phyloP scores from a whole-genome alignment of 2,329 filamentous ascomycete species.

The Fusarium sp. region DNA sequence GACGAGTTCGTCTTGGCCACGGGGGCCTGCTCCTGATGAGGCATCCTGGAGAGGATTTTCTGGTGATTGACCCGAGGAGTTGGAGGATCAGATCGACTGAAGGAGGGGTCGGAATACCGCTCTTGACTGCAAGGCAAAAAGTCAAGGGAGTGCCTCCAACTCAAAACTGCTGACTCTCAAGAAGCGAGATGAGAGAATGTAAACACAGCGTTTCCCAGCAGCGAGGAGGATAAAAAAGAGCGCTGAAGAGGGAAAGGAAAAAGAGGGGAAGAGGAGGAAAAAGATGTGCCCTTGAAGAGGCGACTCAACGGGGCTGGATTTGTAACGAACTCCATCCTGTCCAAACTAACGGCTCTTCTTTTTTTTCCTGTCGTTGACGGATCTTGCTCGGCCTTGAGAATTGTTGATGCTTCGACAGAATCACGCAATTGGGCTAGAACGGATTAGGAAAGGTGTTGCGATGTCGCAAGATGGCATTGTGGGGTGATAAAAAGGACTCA shows the following conservation, averaged over 20 bases:
- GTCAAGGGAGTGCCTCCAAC: conserved; percentile 22
- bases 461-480: conserved; percentile 37
- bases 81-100: conserved; percentile 6
- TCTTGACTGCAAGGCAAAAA: conserved; percentile 25
- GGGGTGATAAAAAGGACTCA: conserved; percentile 22
- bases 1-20: conserved; percentile 38
- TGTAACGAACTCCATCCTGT: conserved; percentile 41
- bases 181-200: conserved; percentile 38
- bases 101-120: conserved; percentile 8
- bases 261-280: conserved; percentile 16
- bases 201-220: conserved; percentile 29
- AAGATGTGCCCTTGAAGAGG: conserved; percentile 33
- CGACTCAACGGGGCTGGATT: conserved; percentile 42
- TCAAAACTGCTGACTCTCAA: conserved; percentile 34
- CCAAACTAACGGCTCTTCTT: conserved; percentile 27
- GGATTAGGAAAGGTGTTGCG: conserved; percentile 46
- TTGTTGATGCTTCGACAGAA: conserved; percentile 53
- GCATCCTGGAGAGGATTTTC: conserved; percentile 39
- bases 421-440: conserved; percentile 55
- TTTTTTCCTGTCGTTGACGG: conserved; percentile 26
- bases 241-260: conserved; percentile 9
- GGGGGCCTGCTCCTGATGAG: conserved; percentile 53
- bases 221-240: conserved; percentile 21
- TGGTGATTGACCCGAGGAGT: not conserved
- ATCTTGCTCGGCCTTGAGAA: conserved; percentile 43